Evolutionary conservation across 495 filamentous ascomycete genomes (phyloP).

Genomic region (Bryoglossum gracile): DNA sequence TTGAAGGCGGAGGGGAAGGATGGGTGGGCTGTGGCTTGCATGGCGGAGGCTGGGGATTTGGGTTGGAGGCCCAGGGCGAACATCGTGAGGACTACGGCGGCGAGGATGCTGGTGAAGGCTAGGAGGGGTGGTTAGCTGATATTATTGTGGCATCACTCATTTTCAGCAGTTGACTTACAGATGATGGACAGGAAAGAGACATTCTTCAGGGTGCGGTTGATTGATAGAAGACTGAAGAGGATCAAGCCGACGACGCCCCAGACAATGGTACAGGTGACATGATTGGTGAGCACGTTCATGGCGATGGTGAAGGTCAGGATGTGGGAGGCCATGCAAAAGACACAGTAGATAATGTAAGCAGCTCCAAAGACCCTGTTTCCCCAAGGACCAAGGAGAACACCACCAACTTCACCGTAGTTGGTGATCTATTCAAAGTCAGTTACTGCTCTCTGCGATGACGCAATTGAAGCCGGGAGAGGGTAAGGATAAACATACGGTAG

Average conservation of each 20-base stretch:
- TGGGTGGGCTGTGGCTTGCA: slow-evolving; percentile 33
- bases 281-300: slow-evolving; percentile 56
- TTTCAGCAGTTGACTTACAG: slow-evolving; percentile 21
- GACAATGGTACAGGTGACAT: slow-evolving; percentile 59
- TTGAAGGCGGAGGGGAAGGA: slow-evolving; percentile 45
- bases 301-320: slow-evolving; percentile 67
- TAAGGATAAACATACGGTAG: slow-evolving; percentile 52
- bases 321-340: slow-evolving; percentile 73
- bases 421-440: slow-evolving; percentile 20
- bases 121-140: no score
- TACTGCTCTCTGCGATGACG: background rate
- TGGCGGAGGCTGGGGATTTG: slow-evolving; percentile 3
- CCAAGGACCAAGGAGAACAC: slow-evolving; percentile 56
- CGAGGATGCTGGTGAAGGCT: slow-evolving; percentile 47
- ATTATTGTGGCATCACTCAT: no score
- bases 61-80: slow-evolving; percentile 39
- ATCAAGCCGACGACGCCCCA: slow-evolving; percentile 59
- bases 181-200: slow-evolving; percentile 55
- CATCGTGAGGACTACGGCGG: slow-evolving; percentile 60
- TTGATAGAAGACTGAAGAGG: slow-evolving; percentile 41
- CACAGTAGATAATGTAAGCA: slow-evolving; percentile 58
- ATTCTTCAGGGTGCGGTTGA: slow-evolving; percentile 42
- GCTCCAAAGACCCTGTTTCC: slow-evolving; percentile 59
- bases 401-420: slow-evolving; percentile 65
- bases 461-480: no score